These are phyloP conservation scores for Zygosaccharomyces pseudobailii DNA, from an alignment of 1,139 yeast species.

Conservation along the genomic window DNA sequence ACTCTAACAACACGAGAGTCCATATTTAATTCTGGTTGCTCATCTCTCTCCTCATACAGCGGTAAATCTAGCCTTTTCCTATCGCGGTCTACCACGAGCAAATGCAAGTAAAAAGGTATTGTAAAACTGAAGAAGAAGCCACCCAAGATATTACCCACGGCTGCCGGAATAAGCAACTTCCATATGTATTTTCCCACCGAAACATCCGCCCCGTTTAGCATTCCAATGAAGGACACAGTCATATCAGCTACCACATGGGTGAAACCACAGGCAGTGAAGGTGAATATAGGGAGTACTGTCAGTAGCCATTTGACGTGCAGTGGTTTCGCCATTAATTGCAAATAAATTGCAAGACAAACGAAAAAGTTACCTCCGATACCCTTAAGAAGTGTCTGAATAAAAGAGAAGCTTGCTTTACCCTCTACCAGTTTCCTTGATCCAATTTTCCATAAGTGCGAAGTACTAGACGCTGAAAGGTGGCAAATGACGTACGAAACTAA, in stretches of 20 bases:
- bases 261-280: slow-evolving; percentile 70
- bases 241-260: slow-evolving; percentile 81
- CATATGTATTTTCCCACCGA: slow-evolving; percentile 63
- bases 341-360: slow-evolving; percentile 67
- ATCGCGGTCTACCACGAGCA: slow-evolving; percentile 66
- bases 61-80: slow-evolving; percentile 57
- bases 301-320: slow-evolving; percentile 69
- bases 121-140: slow-evolving; percentile 59
- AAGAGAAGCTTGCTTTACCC: slow-evolving; percentile 44
- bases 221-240: slow-evolving; percentile 59
- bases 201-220: slow-evolving; percentile 59
- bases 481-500: slow-evolving; percentile 63
- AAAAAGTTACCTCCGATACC: slow-evolving; percentile 73
- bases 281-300: slow-evolving; percentile 62
- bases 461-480: slow-evolving; percentile 48
- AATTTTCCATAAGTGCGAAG: slow-evolving; percentile 37
- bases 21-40: slow-evolving; percentile 69
- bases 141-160: slow-evolving; percentile 67
- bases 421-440: slow-evolving; percentile 49
- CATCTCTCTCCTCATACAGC: slow-evolving; percentile 63
- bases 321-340: slow-evolving; percentile 75
- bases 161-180: slow-evolving; percentile 65
- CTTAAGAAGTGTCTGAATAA: slow-evolving; percentile 56
- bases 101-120: slow-evolving; percentile 65
- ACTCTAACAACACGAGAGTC: slow-evolving; percentile 71